Base-by-base conservation (phyloP, 2,329 filamentous ascomycete species). In the Torrubiellomyces zombiae region DNA sequence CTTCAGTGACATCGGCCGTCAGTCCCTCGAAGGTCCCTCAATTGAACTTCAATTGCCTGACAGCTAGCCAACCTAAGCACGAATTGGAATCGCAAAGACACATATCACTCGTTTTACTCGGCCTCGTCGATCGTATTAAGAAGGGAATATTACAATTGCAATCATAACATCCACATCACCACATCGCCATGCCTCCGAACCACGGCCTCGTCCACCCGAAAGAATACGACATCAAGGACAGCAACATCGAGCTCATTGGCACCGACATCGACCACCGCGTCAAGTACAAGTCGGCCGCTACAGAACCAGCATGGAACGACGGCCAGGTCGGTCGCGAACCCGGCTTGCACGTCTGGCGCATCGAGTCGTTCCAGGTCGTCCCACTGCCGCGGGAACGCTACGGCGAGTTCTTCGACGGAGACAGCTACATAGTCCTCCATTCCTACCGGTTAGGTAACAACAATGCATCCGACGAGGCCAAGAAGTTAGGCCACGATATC, bases 291-390 rank as follows among this genome's bases (percentile, higher is more conserved):
- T 76, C 71, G 8, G 72, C 73, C 3, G 47, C 56, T 7, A 63
- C 63, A 5, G 73, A 77, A 35, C 73, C 73, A 1, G 72, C 73
- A 7, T 78, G 73, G 73, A 67, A 73, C 37, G 56, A 67, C 32
- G 63, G 63, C 26, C 39, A 41, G 18, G 48, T 76, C 21, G 68
- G 71, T 17, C 34, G 51, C 18, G 36, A 50, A 9, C 43, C 67
- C 0, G 72, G 71, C 1, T 55, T 77, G 3, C 53, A 54, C 33
- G 51, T 76, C 32, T 77, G 71, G 72, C 68, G 72, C 32, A 71
- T 77, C 34, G 71, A 77, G 39, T 51, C 72, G 26, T 77, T 78
- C 36, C 52, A 71, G 38, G 69, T 77, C 4, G 50, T 75, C 15
- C 48, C 65, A 3, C 73, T 67, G 64, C 67, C 71, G 2, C 51